Conservation (phyloP, 495 filamentous ascomycete species). For the Achaetomiella virescens region DNA sequence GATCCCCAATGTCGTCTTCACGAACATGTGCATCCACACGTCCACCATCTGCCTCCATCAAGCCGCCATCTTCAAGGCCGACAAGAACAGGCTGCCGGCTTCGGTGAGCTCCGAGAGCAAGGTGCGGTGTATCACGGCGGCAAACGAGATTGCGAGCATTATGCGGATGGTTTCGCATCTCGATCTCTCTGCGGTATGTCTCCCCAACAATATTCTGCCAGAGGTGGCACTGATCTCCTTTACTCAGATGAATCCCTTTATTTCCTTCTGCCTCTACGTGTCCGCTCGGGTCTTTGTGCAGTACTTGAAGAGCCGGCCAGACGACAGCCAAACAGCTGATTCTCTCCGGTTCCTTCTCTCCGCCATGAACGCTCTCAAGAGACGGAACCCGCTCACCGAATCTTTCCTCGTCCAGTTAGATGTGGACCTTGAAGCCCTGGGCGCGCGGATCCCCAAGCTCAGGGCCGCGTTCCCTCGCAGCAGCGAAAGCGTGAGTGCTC, state of each 20-base stretch:
- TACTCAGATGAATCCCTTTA: conserved; percentile 86
- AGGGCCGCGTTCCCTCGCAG: conserved; percentile 45
- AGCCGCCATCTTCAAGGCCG: conserved; percentile 94
- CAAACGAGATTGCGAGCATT: conserved; percentile 89
- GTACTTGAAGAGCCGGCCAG: conserved; percentile 80
- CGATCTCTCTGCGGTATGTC: conserved; percentile 73
- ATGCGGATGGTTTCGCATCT: conserved; percentile 94
- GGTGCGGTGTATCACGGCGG: conserved; percentile 85
- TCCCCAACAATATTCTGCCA: background rate
- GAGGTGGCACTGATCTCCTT: background rate
- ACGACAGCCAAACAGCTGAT: conserved; percentile 73
- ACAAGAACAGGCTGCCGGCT: conserved; percentile 74
- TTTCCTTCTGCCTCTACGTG: conserved; percentile 93
- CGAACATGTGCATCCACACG: conserved; percentile 95
- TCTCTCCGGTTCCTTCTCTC: conserved; percentile 84
- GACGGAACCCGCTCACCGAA: conserved; percentile 84
- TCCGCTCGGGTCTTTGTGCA: conserved; percentile 92
- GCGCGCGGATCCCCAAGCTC: conserved; percentile 47
- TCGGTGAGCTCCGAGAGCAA: conserved; percentile 83
- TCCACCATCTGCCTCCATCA: conserved; percentile 97
- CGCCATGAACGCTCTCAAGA: conserved; percentile 83
- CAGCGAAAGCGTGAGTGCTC: conserved; percentile 41
- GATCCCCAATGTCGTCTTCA: conserved; percentile 85
- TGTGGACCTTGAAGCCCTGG: conserved; percentile 73
- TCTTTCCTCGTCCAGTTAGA: conserved; percentile 94